phyloP scores from a whole-genome alignment of 306 rosid species.

The Inga laurina region DNA sequence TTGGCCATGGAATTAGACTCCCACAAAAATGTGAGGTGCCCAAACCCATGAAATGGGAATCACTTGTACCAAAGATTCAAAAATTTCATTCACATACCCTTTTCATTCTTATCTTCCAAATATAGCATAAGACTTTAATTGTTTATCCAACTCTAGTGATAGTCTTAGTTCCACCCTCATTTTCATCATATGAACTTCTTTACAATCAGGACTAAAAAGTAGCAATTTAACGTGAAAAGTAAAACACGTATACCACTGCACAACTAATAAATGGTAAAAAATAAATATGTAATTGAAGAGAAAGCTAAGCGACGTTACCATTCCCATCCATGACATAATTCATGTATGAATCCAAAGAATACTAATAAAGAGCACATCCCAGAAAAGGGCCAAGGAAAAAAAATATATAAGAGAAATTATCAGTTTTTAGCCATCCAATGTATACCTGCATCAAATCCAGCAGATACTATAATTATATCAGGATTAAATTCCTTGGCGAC shows the following conservation, averaged over 20 bases:
- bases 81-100: neutral
- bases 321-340: neutral
- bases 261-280: neutral
- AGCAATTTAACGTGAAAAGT: neutral
- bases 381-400: neutral
- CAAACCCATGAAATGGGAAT: neutral
- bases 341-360: neutral
- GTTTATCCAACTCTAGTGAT: neutral
- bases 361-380: neutral
- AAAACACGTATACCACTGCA: neutral
- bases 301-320: neutral
- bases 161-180: neutral
- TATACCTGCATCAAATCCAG: conserved; percentile 98
- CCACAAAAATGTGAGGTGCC: neutral
- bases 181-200: neutral
- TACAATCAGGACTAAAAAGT: neutral
- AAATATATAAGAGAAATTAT: neutral
- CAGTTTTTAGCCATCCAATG: conserved; percentile 7
- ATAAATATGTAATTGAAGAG: neutral
- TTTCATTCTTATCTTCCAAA: neutral
- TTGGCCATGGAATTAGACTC: neutral
- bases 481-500: conserved; percentile 87
- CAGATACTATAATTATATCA: conserved; percentile 79
- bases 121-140: neutral
- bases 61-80: neutral